Evolutionary conservation across 179 eudicot genomes (phyloP), one percentile per base, ranked within the genome.

Genomic region (Gypsophila paniculata): DNA sequence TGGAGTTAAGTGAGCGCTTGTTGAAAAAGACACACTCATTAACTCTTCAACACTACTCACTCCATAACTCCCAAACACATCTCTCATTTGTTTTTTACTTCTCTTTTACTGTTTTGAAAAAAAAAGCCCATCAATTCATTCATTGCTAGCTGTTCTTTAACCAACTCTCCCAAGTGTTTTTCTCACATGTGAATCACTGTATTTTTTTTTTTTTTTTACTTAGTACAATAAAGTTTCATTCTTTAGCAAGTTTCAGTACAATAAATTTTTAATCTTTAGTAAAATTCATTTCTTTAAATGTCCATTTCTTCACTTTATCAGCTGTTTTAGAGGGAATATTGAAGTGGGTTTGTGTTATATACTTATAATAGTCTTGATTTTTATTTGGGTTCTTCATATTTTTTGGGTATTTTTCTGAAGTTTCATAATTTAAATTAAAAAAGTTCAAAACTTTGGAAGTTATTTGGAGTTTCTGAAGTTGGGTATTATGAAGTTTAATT

Each of bases 401-500:
- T 55, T 36, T 49, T 61, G 3, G 69, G 69, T 36, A 32, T 11
- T 60, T 48, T 12, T 67, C 22, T 32, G 23, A 18, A 58, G 44
- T n/a, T 59, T 32, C 7, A 12, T 15, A 10, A 5, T 11, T 46
- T 72, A 22, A 4, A 17, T 15, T 5, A 10, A 18, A 4, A 39
- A 19, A 11, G 13, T 5, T 6, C 1, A 6, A 42, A 42, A 42
- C 46, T 42, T 42, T 42, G 70, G 72, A 32, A 36, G 39, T 68
- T 46, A 19, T 14, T 19, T 77, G 69, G 26, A 34, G 39, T 65
- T 66, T 8, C 51, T 57, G 53, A 72, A 52, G 1, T 57, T 71
- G 73, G 79, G 73, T 58, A 32, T 34, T 46, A 84, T 83, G 83
- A 85, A 64, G 17, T 66, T 59, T 6, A 79, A 42, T 52, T 29